Base-by-base conservation (phyloP, 768 basidiomycete genomes). In the Lentinula sp. region DNA sequence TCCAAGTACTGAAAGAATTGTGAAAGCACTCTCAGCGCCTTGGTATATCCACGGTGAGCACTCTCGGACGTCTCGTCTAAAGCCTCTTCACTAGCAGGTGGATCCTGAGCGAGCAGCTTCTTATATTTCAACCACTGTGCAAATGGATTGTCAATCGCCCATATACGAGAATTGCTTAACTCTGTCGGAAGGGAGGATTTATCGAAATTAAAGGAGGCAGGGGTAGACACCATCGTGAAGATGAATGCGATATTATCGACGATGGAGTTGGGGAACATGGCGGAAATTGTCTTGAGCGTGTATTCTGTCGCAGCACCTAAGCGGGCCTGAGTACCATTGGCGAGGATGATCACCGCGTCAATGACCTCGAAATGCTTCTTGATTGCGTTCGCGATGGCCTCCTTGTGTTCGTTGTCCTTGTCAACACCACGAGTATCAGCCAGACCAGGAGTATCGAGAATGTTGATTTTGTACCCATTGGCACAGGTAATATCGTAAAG, bases 361-460 rank as follows among this genome's bases (percentile, higher is more conserved):
- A 71, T 61, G 28, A 58, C 53, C n/a, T 57, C 45, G 60, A 67
- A 64, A 45, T 67, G 52, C 15, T 61, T 60, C 21, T 39, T 51
- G 45, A 71, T 71, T 16, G 63, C 63, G 15, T 63, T 49, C 10
- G 70, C 68, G 37, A 71, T 71, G 35, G 61, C 62, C 7, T 48
- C 56, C 61, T 70, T 69, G 56, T 70, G 70, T 13, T 60, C 48
- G 13, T 65, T 62, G 49, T 71, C 70, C 35, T 69, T 61, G 11
- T 64, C 62, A 8, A 69, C 49, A 31, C 70, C 70, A 23, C 70
- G 68, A 6, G 70, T 71, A 50, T 71, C 70, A 16, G 62, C 67
- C 8, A 71, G 67, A 8, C 70, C 70, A 32, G 70, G 70, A 15
- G 70, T 70, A 53, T 71, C 70, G 13, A 71, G 65, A 35, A 71